Percentiles rank a stretch among this genome's conserved stretches.
phyloP scores from a whole-genome alignment of 495 filamentous ascomycete genomes.

The Aspergillus nanangensis region DNA sequence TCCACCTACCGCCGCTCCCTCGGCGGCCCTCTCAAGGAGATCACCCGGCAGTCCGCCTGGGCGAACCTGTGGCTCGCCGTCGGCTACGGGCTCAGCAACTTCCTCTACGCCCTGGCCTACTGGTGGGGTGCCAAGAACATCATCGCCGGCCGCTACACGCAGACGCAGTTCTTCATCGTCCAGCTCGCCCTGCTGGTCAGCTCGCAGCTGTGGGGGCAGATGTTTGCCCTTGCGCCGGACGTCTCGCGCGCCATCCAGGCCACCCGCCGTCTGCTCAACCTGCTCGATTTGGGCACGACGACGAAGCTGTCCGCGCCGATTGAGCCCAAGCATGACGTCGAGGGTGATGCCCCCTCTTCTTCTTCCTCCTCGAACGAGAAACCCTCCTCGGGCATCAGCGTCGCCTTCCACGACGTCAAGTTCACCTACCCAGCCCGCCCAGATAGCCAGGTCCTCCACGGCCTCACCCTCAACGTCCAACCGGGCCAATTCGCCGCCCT shows the following conservation, averaged over 20 bases:
- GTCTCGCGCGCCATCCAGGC: slow-evolving; percentile 48
- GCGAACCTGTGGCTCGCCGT: slow-evolving; percentile 51
- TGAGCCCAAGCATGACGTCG: not conserved
- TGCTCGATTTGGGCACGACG: slow-evolving; percentile 42
- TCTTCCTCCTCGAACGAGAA: not conserved
- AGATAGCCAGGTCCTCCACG: slow-evolving; percentile 46
- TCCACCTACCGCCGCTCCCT: slow-evolving; percentile 33
- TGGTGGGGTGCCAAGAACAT: slow-evolving; percentile 67
- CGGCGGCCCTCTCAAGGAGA: slow-evolving; percentile 43
- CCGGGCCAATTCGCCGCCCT: slow-evolving; percentile 57
- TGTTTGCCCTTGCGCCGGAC: slow-evolving; percentile 62
- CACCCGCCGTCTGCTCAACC: slow-evolving; percentile 40
- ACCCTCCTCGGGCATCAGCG: slow-evolving; percentile 15
- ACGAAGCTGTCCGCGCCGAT: slow-evolving; percentile 17
- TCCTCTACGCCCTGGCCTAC: slow-evolving; percentile 61
- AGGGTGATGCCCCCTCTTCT: not conserved
- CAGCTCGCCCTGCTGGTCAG: slow-evolving; percentile 52
- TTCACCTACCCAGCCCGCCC: slow-evolving; percentile 61
- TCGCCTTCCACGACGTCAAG: slow-evolving; percentile 35
- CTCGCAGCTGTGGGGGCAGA: slow-evolving; percentile 60
- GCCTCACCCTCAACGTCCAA: slow-evolving; percentile 48
- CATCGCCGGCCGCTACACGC: slow-evolving; percentile 49
- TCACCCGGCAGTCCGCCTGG: slow-evolving; percentile 39
- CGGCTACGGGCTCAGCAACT: slow-evolving; percentile 47
- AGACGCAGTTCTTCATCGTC: slow-evolving; percentile 61